Evolutionary conservation across 768 basidiomycete species (phyloP), one percentile per base, ranked within the genome.

Genomic region (Suillus hirtellus): DNA sequence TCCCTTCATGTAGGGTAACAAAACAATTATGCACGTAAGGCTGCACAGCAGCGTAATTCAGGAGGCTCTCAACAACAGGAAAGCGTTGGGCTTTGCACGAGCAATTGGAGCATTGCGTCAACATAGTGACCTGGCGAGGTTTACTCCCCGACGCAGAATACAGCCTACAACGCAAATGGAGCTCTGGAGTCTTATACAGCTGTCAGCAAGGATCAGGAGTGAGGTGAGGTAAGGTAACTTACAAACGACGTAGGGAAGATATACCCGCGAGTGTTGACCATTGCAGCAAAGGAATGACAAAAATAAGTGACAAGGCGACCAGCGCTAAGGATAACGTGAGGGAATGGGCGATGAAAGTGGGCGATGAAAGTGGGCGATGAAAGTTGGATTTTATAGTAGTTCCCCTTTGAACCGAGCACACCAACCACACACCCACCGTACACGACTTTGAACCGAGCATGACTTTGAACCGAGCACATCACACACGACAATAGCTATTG

Each of bases 11-110:
- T 1, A 66, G 6, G 1, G 35, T 44, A 4, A 66, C 66, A 1
- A 61, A 11, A 37, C 66, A 65, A 24, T 66, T 58, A 19, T 66
- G 66, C 19, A 43, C 3, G 19, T 43, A 43, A 43, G 43, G 43
- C 19, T 43, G 43, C 11, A 43, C 19, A 9, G n/a, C 56, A 31
- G 14, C 61, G 37, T 65, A 42, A 38, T 65, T 50, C 1, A 65
- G 60, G 4, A 65, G 50, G 21, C 58, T 59, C 21, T 65, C 50
- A 2, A 58, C 35, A 35, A 65, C 15, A 38, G 64, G 61, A 14
- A 63, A 65, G 17, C n/a, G 15, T 21, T 42, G n/a, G 0, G 35
- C 58, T 1, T 3, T 14, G 14, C 49, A 5, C 4, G 43, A 63
- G 27, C 8, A 1, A n/a, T 37, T n/a, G 5, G 56, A 12, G 7